Evolutionary conservation across 148 eudicot genomes (phyloP).

Genomic region (Rhododendron henanense): DNA sequence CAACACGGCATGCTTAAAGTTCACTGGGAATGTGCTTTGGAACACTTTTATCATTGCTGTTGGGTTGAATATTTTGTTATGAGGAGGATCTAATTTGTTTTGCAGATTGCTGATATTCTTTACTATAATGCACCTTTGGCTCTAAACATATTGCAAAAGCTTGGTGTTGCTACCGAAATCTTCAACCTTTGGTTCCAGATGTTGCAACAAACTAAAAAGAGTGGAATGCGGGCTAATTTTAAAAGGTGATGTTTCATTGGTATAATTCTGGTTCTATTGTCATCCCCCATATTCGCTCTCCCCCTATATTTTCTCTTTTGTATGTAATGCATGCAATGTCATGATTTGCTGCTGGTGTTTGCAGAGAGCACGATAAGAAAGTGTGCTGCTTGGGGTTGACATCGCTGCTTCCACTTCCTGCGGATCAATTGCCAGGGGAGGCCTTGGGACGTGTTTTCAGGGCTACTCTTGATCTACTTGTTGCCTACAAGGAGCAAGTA

Average conservation of each 20-base stretch:
- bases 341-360: slow-evolving; percentile 8
- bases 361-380: slow-evolving; percentile 94
- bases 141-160: slow-evolving; percentile 72
- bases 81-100: slow-evolving; percentile 7
- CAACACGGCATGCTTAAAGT: neutral
- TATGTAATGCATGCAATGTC: slow-evolving; percentile 6
- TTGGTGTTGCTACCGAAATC: slow-evolving; percentile 77
- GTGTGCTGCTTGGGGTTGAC: slow-evolving; percentile 97
- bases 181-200: slow-evolving; percentile 95
- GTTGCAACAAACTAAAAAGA: slow-evolving; percentile 85
- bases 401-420: slow-evolving; percentile 76
- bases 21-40: neutral
- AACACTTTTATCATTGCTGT: neutral
- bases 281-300: neutral
- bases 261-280: neutral
- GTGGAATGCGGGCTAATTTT: slow-evolving; percentile 70
- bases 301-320: neutral
- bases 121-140: slow-evolving; percentile 86
- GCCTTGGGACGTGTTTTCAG: slow-evolving; percentile 87
- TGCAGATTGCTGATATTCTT: slow-evolving; percentile 87
- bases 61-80: neutral
- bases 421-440: slow-evolving; percentile 78
- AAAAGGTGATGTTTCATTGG: slow-evolving; percentile 45
- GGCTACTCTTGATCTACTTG: slow-evolving; percentile 86
- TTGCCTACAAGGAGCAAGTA: slow-evolving; percentile 88